Evolutionary conservation across 805 yeast species (phyloP).

Genomic region (Wickerhamomyces hampshirensis): DNA sequence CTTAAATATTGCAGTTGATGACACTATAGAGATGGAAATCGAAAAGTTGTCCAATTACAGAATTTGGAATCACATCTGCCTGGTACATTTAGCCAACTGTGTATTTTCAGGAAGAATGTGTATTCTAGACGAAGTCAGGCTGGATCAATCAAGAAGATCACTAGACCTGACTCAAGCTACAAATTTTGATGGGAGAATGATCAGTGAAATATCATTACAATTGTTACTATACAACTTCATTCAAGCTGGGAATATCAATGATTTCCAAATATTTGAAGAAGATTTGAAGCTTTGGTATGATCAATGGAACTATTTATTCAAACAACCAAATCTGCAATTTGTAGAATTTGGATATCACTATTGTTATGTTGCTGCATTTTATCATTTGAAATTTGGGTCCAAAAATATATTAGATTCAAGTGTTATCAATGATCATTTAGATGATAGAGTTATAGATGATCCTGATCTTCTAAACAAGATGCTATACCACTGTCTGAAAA

Average conservation of each 20-base stretch:
- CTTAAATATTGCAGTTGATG: slow-evolving; percentile 12
- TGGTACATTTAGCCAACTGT: slow-evolving; percentile 65
- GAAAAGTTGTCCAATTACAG: slow-evolving; percentile 46
- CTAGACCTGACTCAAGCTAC: slow-evolving; percentile 57
- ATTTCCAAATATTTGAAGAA: slow-evolving; percentile 33
- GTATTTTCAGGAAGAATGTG: slow-evolving; percentile 62
- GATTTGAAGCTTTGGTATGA: slow-evolving; percentile 59
- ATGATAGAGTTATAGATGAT: slow-evolving; percentile 17
- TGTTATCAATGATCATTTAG: slow-evolving; percentile 5
- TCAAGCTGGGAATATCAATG: slow-evolving; percentile 30
- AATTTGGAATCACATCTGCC: slow-evolving; percentile 65
- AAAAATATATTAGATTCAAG: slow-evolving; percentile 9
- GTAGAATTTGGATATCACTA: slow-evolving; percentile 68
- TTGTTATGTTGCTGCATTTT: slow-evolving; percentile 46
- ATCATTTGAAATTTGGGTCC: slow-evolving; percentile 30
- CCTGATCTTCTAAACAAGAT: slow-evolving; percentile 20
- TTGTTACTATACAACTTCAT: slow-evolving; percentile 53
- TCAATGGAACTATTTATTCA: slow-evolving; percentile 65
- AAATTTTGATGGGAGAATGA: slow-evolving; percentile 79
- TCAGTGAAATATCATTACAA: slow-evolving; percentile 65
- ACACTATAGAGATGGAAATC: slow-evolving; percentile 26
- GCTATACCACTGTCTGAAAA: slow-evolving; percentile 22
- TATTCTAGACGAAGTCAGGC: slow-evolving; percentile 52
- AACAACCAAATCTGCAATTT: slow-evolving; percentile 69
- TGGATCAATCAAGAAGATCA: slow-evolving; percentile 55